These are phyloP conservation scores for Solanum hybrid DNA, from an alignment of 305 asterid genomes.

Conservation along the genomic window DNA sequence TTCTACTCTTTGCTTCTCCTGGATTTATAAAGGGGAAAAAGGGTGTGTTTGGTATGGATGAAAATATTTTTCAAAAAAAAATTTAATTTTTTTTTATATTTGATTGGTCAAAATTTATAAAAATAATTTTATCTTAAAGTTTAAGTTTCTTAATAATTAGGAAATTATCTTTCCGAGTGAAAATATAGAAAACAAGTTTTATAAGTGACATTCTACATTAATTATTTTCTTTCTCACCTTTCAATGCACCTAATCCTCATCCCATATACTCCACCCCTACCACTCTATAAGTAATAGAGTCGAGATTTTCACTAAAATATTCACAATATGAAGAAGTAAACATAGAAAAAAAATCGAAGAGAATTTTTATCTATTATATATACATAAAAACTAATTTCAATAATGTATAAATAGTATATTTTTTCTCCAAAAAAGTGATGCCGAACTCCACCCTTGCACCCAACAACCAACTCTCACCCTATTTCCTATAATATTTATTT, in stretches of 20 bases:
- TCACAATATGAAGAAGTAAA: not conserved
- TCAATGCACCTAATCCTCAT: not conserved
- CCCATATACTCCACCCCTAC: not conserved
- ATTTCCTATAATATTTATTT: not conserved
- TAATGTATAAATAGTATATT: too few relatives aligned
- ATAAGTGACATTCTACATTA: not conserved
- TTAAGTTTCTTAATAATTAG: not conserved
- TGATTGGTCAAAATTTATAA: not conserved
- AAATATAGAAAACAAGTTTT: not conserved
- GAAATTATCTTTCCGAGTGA: not conserved
- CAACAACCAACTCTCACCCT: not conserved
- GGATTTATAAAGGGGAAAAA: not conserved
- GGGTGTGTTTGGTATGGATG: not conserved
- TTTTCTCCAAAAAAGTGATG: not conserved
- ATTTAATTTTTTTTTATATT: not conserved
- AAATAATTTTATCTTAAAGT: not conserved
- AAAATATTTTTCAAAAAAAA: too few relatives aligned
- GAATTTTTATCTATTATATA: not conserved
- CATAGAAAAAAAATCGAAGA: not conserved
- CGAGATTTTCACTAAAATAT: not conserved
- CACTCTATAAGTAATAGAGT: not conserved
- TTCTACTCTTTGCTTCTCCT: not conserved
- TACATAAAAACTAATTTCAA: not conserved
- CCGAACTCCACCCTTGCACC: not conserved
- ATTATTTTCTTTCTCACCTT: not conserved